phyloP scores from a whole-genome alignment of 768 basidiomycete genomes.

The Tulasnella sp. region DNA sequence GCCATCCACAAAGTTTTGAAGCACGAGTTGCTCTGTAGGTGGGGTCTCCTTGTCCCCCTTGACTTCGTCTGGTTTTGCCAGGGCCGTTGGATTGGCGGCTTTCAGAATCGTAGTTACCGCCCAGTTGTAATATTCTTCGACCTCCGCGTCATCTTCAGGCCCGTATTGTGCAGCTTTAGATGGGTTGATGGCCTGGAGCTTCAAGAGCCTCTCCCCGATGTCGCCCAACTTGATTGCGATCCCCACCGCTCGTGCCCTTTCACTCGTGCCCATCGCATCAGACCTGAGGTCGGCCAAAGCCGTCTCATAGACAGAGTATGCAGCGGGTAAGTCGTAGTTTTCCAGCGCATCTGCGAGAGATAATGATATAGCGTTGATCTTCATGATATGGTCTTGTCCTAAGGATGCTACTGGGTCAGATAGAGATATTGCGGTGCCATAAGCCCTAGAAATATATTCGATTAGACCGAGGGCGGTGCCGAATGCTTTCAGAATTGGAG shows the following conservation, averaged over 20 bases:
- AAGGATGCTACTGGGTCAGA: background rate
- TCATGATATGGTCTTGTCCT: background rate
- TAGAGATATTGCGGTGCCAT: background rate
- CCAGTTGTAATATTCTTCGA: constrained; percentile 6
- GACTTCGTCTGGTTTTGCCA: background rate
- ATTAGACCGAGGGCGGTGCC: background rate
- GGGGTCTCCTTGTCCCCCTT: background rate
- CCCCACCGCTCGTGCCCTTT: background rate
- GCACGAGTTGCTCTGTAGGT: constrained; percentile 12
- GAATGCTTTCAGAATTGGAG: background rate
- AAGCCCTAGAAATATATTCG: background rate
- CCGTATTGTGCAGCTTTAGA: background rate
- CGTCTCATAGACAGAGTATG: background rate
- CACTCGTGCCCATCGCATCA: background rate
- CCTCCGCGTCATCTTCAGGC: constrained; percentile 1
- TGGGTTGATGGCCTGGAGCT: background rate
- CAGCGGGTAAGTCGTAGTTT: background rate
- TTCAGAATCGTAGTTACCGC: constrained; percentile 5
- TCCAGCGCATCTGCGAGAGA: constrained; percentile 6
- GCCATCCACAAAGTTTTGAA: constrained; percentile 18
- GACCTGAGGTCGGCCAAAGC: background rate
- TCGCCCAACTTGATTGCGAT: constrained; percentile 12
- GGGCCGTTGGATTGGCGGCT: background rate
- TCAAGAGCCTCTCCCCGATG: constrained; percentile 1
- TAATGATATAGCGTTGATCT: constrained; percentile 2